Evolutionary conservation across 257 asterid species (phyloP).

Genomic region (Misopates orontium): DNA sequence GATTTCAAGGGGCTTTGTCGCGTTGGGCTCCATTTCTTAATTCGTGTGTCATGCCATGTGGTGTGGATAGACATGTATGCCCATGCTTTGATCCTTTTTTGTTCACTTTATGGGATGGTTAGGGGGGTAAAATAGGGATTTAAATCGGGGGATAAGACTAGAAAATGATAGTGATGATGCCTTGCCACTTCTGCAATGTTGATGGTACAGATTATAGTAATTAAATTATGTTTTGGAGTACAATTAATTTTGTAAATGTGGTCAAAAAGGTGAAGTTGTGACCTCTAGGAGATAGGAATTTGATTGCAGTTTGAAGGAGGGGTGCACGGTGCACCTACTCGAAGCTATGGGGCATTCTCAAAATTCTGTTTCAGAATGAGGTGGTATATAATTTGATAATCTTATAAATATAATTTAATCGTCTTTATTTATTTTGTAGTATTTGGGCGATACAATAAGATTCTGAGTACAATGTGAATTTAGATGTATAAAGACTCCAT

Average conservation of each 20-base stretch:
- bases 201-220: not conserved
- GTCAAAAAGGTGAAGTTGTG: constrained; percentile 12
- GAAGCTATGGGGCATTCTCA: too few species aligned
- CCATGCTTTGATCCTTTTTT: constrained; percentile 10
- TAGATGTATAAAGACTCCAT: too few species aligned
- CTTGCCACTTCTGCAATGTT: not conserved
- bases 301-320: not conserved
- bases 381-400: too few species aligned
- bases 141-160: not conserved
- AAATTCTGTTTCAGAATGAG: too few species aligned
- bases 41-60: constrained; percentile 21
- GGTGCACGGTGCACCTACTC: too few species aligned
- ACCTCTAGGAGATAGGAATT: not conserved
- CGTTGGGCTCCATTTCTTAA: constrained; percentile 27
- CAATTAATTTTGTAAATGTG: not conserved
- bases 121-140: not conserved
- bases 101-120: not conserved
- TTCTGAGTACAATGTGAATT: too few species aligned
- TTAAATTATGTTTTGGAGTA: not conserved
- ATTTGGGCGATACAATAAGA: too few species aligned
- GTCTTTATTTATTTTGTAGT: too few species aligned
- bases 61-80: not conserved
- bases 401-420: too few species aligned
- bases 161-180: not conserved
- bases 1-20: constrained; percentile 24